Percentiles rank a stretch among this genome's conserved stretches.
Evolutionary conservation across 2,329 filamentous ascomycete species (phyloP).

Genomic region (Rutstroemia sp.): DNA sequence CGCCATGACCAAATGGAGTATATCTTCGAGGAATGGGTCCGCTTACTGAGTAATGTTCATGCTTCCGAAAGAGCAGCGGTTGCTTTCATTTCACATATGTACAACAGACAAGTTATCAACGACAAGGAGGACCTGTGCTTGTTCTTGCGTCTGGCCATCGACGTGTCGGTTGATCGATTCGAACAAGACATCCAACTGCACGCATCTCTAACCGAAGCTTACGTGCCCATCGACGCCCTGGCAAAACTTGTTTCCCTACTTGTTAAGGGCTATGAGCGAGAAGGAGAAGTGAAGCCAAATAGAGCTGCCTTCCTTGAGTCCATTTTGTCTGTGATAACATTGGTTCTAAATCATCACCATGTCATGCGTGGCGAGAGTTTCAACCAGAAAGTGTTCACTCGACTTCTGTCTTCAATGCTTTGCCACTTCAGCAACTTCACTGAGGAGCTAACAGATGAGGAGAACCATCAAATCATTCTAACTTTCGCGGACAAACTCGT

Average conservation of each 20-base stretch:
- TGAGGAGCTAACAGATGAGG: conserved; percentile 50
- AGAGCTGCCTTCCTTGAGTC: conserved; percentile 70
- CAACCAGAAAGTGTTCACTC: conserved; percentile 85
- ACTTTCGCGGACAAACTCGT: conserved; percentile 65
- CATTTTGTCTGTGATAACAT: conserved; percentile 66
- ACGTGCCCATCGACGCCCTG: conserved; percentile 66
- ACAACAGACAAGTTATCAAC: conserved; percentile 64
- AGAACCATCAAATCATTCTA: conserved; percentile 63
- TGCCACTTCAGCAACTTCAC: conserved; percentile 60
- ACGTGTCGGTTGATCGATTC: conserved; percentile 69
- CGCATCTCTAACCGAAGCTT: conserved; percentile 50
- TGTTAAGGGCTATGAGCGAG: conserved; percentile 59
- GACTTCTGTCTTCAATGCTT: conserved; percentile 76
- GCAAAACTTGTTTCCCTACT: conserved; percentile 73
- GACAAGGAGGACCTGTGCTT: conserved; percentile 68
- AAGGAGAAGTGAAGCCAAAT: conserved; percentile 49
- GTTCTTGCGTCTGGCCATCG: conserved; percentile 76
- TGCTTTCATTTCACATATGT: conserved; percentile 79
- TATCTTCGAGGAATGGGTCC: conserved; percentile 91
- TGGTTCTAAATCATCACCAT: conserved; percentile 82
- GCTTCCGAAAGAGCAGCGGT: conserved; percentile 63
- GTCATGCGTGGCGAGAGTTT: conserved; percentile 72
- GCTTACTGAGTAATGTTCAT: conserved; percentile 69
- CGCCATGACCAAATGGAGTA: conserved; percentile 86
- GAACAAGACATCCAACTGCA: conserved; percentile 60